Conservation (phyloP, 2,329 filamentous ascomycete genomes). For the Fusarium pseudograminearum region DNA sequence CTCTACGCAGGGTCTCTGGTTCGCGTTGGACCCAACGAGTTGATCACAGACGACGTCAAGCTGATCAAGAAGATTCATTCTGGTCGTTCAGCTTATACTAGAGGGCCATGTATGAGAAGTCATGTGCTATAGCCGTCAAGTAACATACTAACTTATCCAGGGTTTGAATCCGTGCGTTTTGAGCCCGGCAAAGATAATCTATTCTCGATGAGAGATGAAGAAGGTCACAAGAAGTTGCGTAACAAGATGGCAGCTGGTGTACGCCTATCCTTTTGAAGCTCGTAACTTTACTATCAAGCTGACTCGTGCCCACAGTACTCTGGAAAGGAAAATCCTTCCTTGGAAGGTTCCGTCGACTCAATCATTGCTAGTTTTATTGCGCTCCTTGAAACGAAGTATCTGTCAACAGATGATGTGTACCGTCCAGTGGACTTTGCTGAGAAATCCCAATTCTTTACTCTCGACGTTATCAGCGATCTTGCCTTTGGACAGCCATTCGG, state of each 20-base stretch:
- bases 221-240: constrained; percentile 58
- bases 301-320: constrained; percentile 58
- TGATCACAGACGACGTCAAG: constrained; percentile 9
- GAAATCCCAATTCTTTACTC: constrained; percentile 63
- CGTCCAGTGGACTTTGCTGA: constrained; percentile 59
- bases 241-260: constrained; percentile 66
- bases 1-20: neutral
- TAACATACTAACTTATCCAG: neutral
- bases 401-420: constrained; percentile 48
- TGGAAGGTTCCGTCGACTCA: constrained; percentile 63
- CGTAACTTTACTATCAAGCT: neutral
- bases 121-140: accelerated
- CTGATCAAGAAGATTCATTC: constrained; percentile 56
- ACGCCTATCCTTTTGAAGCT: constrained; percentile 17
- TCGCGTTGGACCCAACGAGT: constrained; percentile 21
- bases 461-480: constrained; percentile 66
- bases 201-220: constrained; percentile 63
- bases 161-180: constrained; percentile 58
- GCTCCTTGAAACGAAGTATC: constrained; percentile 60
- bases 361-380: constrained; percentile 59
- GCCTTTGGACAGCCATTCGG: constrained; percentile 64
- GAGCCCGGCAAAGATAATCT: constrained; percentile 65
- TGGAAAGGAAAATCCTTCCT: constrained; percentile 64
- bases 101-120: constrained; percentile 57
- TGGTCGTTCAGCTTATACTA: constrained; percentile 62